Percentiles rank a stretch among this genome's conserved stretches.
Conservation (phyloP, 2,329 filamentous ascomycete species). For the Talaromyces sp. region DNA sequence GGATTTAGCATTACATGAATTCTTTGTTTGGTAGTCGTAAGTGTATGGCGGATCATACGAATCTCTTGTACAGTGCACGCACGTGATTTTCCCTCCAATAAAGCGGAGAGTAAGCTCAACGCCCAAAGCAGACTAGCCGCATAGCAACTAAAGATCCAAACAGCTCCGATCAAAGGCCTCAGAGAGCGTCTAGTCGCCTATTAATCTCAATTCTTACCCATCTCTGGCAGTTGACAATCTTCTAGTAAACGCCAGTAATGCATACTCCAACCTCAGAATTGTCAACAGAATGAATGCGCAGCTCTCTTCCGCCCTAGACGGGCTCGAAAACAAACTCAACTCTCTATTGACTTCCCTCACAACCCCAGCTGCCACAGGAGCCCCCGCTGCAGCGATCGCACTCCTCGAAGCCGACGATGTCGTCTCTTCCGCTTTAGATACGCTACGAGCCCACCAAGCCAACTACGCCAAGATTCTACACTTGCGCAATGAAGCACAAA, state of each 20-base stretch:
- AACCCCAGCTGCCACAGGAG: constrained; percentile 42
- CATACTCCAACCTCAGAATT: not conserved
- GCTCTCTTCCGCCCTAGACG: constrained; percentile 38
- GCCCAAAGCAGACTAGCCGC: constrained; percentile 4
- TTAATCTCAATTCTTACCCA: not conserved
- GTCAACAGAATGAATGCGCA: constrained; percentile 37
- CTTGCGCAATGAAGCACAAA: constrained; percentile 39
- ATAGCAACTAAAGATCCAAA: not conserved
- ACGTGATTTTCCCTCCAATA: not conserved
- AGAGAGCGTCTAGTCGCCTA: not conserved
- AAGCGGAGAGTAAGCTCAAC: not conserved
- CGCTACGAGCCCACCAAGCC: constrained; percentile 43
- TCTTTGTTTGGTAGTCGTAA: not conserved
- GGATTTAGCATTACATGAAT: not conserved
- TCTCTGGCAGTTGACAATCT: not conserved
- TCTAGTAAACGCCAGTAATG: not conserved
- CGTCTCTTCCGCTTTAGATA: constrained; percentile 39
- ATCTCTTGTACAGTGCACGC: not conserved
- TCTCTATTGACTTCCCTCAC: constrained; percentile 40
- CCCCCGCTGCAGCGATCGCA: constrained; percentile 39
- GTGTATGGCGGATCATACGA: not conserved
- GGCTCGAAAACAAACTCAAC: constrained; percentile 43
- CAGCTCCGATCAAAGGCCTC: not conserved
- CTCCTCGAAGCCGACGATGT: constrained; percentile 43
- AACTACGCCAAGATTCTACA: constrained; percentile 43